phyloP scores from a whole-genome alignment of 1,139 yeast species.

The Debaryomycetaceae sp. region DNA sequence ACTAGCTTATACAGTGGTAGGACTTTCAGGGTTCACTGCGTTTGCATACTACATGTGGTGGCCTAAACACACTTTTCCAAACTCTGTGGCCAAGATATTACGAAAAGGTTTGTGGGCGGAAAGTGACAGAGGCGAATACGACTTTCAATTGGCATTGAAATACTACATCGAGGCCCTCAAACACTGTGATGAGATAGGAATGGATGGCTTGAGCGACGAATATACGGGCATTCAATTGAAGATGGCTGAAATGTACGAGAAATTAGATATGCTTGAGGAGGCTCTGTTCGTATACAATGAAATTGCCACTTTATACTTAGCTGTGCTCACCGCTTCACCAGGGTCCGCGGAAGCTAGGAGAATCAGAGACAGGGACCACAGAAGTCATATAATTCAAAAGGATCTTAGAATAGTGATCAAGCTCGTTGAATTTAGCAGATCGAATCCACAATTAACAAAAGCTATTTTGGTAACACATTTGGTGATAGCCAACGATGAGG shows the following conservation, averaged over 20 bases:
- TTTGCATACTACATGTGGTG: slow-evolving; percentile 52
- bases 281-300: slow-evolving; percentile 68
- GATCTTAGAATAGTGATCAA: slow-evolving; percentile 69
- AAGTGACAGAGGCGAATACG: slow-evolving; percentile 62
- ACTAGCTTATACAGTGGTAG: slow-evolving; percentile 21
- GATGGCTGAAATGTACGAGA: slow-evolving; percentile 81
- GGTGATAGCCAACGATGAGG: slow-evolving; percentile 56
- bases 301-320: slow-evolving; percentile 58
- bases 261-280: slow-evolving; percentile 54
- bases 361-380: slow-evolving; percentile 22
- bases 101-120: slow-evolving; percentile 85
- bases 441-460: slow-evolving; percentile 51
- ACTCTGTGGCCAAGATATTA: slow-evolving; percentile 61
- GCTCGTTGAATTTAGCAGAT: slow-evolving; percentile 54
- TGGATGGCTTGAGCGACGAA: slow-evolving; percentile 47
- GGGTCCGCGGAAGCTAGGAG: slow-evolving; percentile 18
- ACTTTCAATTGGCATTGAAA: slow-evolving; percentile 62
- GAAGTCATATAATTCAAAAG: slow-evolving; percentile 66
- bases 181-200: slow-evolving; percentile 35
- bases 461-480: slow-evolving; percentile 63
- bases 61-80: slow-evolving; percentile 57
- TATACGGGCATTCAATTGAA: slow-evolving; percentile 82
- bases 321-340: slow-evolving; percentile 44
- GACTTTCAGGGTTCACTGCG: slow-evolving; percentile 27
- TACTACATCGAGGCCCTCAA: slow-evolving; percentile 59